Evolutionary conservation across 2,329 filamentous ascomycete genomes (phyloP), one percentile per base, ranked within the genome.

Genomic region (Aspergillus amoenus): DNA sequence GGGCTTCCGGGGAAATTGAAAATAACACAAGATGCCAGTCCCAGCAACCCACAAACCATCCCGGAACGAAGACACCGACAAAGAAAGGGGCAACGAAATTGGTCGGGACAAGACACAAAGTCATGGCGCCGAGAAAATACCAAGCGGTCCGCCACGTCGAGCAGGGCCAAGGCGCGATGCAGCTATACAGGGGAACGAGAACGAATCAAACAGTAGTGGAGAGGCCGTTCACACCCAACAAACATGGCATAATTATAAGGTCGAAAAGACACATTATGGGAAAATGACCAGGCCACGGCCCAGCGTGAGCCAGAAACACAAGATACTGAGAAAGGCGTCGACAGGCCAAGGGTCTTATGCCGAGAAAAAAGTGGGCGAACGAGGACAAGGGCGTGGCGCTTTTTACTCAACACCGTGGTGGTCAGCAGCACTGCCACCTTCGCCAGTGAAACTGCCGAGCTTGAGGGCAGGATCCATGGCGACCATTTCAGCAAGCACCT

Each of bases 401-500:
- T 50, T 64, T 71, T 73, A 76, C 64, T 76, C 73, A 46, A 75
- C 73, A 39, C 69, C 70, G 58, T 70, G 69, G 64, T 62, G 68
- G 56, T 76, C 75, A 51, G 68, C 75, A 51, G 68, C 64, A 55
- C 65, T 64, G 58, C 61, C 59, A 60, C 66, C 58, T 34, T 70
- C 72, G 42, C 70, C 66, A 46, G 73, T 75, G 64, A 76, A 74
- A n/a, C 70, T 67, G 53, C 80, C 84, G 61, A 90, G 81, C 65
- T 88, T 84, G 65, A 91, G 79, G 63, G 81, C 86, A 62, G 88
- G 85, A 79, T 97, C 94, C 76, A 93, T 86, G 63, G 93, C 93
- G 70, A 99, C 96, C 91, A 99, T 97, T 80, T 97, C 91, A 65
- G 94, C 94, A 62, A 99, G 87, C 68, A 97, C 88, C 76, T 99